Conservation (phyloP, 108 stramenopile genomes). For the Skeletonema menzelii region DNA sequence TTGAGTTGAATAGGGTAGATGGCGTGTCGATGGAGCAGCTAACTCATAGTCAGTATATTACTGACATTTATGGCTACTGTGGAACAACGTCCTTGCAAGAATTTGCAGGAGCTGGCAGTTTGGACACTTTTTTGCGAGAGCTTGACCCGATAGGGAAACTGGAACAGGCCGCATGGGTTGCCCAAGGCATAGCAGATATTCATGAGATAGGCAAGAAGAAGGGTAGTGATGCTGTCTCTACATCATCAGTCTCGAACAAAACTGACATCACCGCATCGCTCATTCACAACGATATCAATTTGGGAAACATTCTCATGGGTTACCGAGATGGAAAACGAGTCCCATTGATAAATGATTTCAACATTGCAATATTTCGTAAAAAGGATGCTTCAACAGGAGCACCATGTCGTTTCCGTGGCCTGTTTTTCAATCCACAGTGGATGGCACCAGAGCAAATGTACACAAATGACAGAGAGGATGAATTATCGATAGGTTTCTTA, state of each 20-base stretch:
- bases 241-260: slow-evolving; percentile 45
- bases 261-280: slow-evolving; percentile 25
- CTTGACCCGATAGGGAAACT: slow-evolving; percentile 52
- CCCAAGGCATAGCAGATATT: slow-evolving; percentile 69
- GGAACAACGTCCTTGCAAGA: slow-evolving; percentile 63
- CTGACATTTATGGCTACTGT: slow-evolving; percentile 77
- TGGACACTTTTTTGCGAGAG: slow-evolving; percentile 22
- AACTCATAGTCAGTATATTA: slow-evolving; percentile 61
- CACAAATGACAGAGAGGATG: slow-evolving; percentile 24
- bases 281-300: slow-evolving; percentile 84
- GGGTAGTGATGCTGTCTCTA: slow-evolving; percentile 60
- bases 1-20: slow-evolving; percentile 81
- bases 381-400: slow-evolving; percentile 55
- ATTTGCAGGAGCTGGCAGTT: slow-evolving; percentile 34
- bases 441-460: slow-evolving; percentile 79
- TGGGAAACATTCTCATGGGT: slow-evolving; percentile 63
- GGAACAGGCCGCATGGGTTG: slow-evolving; percentile 61
- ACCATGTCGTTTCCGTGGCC: slow-evolving; percentile 72
- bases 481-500: slow-evolving; percentile 34
- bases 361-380: slow-evolving; percentile 81
- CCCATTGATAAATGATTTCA: slow-evolving; percentile 83
- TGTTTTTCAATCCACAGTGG: slow-evolving; percentile 79
- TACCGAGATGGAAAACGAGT: slow-evolving; percentile 49
- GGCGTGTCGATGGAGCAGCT: slow-evolving; percentile 85
- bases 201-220: slow-evolving; percentile 53